Evolutionary conservation across 164 flowering plant genomes (phyloP).

Genomic region (Tetracentron sinense): DNA sequence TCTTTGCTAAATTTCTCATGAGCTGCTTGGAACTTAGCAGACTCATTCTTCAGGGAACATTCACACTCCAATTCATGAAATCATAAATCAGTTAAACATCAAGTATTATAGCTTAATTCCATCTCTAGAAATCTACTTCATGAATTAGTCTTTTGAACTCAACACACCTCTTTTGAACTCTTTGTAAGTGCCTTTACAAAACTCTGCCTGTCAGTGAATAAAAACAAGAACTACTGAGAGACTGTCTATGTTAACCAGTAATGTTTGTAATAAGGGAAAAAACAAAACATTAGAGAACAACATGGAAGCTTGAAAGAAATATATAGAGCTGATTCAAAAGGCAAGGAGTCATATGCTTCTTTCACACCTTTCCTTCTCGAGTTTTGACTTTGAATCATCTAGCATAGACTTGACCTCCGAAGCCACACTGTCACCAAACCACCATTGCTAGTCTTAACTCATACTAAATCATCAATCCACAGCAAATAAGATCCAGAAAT

Average conservation of each 20-base stretch:
- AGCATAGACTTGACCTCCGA: constrained; percentile 61
- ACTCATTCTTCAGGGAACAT: constrained; percentile 59
- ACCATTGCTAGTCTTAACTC: neutral
- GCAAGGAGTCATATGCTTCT: neutral
- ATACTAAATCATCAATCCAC: neutral
- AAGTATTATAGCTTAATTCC: neutral
- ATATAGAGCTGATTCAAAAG: neutral
- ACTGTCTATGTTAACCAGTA: neutral
- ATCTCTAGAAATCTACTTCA: neutral
- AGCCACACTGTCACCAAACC: constrained; percentile 52
- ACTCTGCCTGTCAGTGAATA: constrained; percentile 48
- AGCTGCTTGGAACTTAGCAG: constrained; percentile 62
- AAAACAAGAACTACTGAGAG: neutral
- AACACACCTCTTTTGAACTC: constrained; percentile 83
- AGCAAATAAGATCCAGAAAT: neutral
- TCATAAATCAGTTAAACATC: neutral
- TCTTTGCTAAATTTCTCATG: constrained; percentile 76
- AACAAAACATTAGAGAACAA: neutral
- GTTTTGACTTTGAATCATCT: constrained; percentile 65
- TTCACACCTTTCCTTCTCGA: constrained; percentile 82
- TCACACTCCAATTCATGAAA: constrained; percentile 58
- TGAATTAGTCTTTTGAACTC: no score
- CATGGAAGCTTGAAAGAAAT: neutral
- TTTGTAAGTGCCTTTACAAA: constrained; percentile 76
- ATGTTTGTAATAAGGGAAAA: neutral